These are phyloP conservation scores for Yamadazyma diospyri DNA, from an alignment of 1,139 yeast species.

Conservation along the genomic window DNA sequence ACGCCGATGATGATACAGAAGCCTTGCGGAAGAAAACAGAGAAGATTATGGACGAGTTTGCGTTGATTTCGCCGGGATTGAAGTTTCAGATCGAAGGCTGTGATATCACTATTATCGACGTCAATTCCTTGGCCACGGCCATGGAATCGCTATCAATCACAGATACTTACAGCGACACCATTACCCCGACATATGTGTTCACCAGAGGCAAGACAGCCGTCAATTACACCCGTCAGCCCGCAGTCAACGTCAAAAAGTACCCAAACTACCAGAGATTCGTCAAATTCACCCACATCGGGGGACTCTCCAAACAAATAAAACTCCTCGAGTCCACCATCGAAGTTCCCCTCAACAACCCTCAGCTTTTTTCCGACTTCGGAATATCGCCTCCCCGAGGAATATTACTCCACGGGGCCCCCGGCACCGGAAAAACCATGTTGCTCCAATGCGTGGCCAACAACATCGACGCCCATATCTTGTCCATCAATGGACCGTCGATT, in stretches of 20 bases:
- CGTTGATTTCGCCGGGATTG: slow-evolving; percentile 57
- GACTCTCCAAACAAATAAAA: slow-evolving; percentile 62
- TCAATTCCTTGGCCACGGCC: slow-evolving; percentile 19
- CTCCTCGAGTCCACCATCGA: slow-evolving; percentile 66
- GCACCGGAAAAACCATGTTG: slow-evolving; percentile 94
- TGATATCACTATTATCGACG: slow-evolving; percentile 20
- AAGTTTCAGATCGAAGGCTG: slow-evolving; percentile 10
- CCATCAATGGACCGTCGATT: slow-evolving; percentile 87
- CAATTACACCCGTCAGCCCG: slow-evolving; percentile 11
- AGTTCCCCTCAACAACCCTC: slow-evolving; percentile 77
- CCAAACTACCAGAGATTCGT: slow-evolving; percentile 40
- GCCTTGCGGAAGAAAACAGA: slow-evolving; percentile 20
- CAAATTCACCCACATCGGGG: slow-evolving; percentile 66
- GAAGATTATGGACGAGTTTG: slow-evolving; percentile 45
- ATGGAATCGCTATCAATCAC: slow-evolving; percentile 26
- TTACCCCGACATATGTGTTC: slow-evolving; percentile 48
- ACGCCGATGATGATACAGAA: slow-evolving; percentile 6
- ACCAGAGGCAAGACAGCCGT: slow-evolving; percentile 36
- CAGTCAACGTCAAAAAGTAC: slow-evolving; percentile 21
- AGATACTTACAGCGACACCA: slow-evolving; percentile 15
- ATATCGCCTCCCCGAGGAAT: slow-evolving; percentile 90
- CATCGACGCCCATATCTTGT: slow-evolving; percentile 71
- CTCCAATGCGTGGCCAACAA: slow-evolving; percentile 76
- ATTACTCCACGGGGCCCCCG: slow-evolving; percentile 92
- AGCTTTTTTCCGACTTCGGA: slow-evolving; percentile 77